Evolutionary conservation across 768 basidiomycete species (phyloP), one percentile per base, ranked within the genome.

Genomic region (Kwoniella dendrophila): DNA sequence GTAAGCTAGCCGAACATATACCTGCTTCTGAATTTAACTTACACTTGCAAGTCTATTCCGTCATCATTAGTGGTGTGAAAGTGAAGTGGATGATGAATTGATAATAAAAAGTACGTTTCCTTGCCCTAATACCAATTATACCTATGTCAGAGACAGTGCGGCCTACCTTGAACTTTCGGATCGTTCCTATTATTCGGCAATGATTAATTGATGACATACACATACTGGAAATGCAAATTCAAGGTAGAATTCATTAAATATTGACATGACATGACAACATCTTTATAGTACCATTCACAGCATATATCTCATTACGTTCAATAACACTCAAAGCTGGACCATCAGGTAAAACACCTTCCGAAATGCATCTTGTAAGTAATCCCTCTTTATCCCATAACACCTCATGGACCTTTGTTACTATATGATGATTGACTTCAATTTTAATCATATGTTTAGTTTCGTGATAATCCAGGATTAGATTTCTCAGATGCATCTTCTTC

Each of bases 71-170:
- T 90, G 80, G 63, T 76, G 93, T 61, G 89, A 92, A 78, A 92
- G 90, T 18, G 93, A 96, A 66, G 88, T 89, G 33, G 93, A 95
- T 78, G 92, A 94, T 73, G 89, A 92, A 78, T 78, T 96, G 56
- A 80, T 79, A 54, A 62, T 75, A 27, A 73, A 70, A 27, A 75
- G 77, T 77, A 59, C 48, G 73, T 20, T 20, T 11, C 18, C n/a
- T n/a, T n/a, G n/a, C n/a, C n/a, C n/a, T n/a, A n/a, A n/a, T n/a
- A n/a, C n/a, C n/a, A n/a, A n/a, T n/a, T n/a, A n/a, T n/a, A n/a
- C n/a, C n/a, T n/a, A n/a, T n/a, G n/a, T n/a, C n/a, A n/a, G n/a
- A n/a, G n/a, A n/a, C n/a, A n/a, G n/a, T n/a, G n/a, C n/a, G n/a
- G n/a, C n/a, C n/a, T n/a, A n/a, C n/a, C n/a, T n/a, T n/a, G n/a